A percentile compares a stretch with the other conserved stretches of the same genome.
Conservation (phyloP, 2,329 filamentous ascomycete species). For the Aspergillus amoenus region DNA sequence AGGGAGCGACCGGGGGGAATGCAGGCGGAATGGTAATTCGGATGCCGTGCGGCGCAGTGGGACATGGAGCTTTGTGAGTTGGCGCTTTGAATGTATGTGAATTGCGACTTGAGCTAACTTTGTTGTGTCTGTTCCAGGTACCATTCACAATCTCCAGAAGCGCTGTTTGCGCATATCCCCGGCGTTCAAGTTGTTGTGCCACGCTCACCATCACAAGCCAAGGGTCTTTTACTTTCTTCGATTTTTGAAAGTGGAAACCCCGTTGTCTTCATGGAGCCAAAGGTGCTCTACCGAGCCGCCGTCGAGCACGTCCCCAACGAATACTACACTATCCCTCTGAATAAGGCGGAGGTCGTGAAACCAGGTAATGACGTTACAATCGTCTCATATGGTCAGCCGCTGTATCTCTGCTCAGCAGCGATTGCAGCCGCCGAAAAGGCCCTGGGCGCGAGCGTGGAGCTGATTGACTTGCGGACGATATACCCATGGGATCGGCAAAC, state of each 20-base stretch:
- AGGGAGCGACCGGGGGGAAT: slow-evolving; percentile 63
- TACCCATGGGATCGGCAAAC: slow-evolving; percentile 89
- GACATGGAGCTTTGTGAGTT: slow-evolving; percentile 72
- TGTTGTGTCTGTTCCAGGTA: slow-evolving; percentile 46
- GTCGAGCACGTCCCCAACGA: slow-evolving; percentile 86
- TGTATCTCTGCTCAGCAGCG: slow-evolving; percentile 79
- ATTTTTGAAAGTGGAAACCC: slow-evolving; percentile 79
- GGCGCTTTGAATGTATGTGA: neutral
- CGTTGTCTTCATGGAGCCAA: slow-evolving; percentile 90
- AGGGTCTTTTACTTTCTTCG: slow-evolving; percentile 75
- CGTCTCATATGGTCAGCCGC: slow-evolving; percentile 82
- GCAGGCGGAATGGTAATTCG: slow-evolving; percentile 80
- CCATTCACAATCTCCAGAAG: slow-evolving; percentile 86
- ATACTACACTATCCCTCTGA: slow-evolving; percentile 78
- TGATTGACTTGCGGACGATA: slow-evolving; percentile 83
- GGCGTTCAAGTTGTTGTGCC: slow-evolving; percentile 84
- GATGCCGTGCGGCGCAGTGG: slow-evolving; percentile 88
- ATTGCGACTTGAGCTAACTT: neutral
- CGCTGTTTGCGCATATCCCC: slow-evolving; percentile 83
- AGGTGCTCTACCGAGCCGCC: slow-evolving; percentile 85
- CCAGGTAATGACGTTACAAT: slow-evolving; percentile 78
- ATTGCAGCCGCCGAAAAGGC: slow-evolving; percentile 74
- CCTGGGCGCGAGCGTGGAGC: slow-evolving; percentile 72
- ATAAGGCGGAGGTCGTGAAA: slow-evolving; percentile 81
- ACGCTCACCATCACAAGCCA: slow-evolving; percentile 81